Evolutionary conservation across 208 protist species (phyloP).

Genomic region (Porcisia hertigi): DNA sequence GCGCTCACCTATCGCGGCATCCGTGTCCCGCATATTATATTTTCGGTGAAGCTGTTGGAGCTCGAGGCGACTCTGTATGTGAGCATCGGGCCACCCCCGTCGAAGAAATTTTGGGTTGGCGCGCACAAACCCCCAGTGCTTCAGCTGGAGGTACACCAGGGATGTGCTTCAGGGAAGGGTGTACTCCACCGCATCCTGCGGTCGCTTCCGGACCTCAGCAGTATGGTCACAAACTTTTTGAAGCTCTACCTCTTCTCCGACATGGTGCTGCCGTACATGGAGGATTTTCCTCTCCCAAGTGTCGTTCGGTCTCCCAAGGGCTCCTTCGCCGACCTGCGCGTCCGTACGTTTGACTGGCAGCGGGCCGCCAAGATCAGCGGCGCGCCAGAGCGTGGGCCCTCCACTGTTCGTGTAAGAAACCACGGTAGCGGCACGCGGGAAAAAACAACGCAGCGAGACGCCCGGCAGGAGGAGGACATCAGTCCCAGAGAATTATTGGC

Average conservation of each 20-base stretch:
- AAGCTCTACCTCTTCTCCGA: conserved; percentile 74
- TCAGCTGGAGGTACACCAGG: conserved; percentile 61
- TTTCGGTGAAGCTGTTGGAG: conserved; percentile 67
- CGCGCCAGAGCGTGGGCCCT: conserved; percentile 4
- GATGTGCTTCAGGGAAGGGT: conserved; percentile 49
- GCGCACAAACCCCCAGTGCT: conserved; percentile 64
- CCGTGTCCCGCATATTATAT: conserved; percentile 73
- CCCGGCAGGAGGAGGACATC: neutral
- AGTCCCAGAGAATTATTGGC: no score
- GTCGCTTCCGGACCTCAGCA: conserved; percentile 72
- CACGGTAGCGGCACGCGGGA: no score
- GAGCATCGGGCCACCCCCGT: conserved; percentile 84
- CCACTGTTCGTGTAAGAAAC: neutral
- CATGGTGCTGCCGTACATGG: conserved; percentile 83
- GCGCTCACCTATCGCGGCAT: conserved; percentile 75
- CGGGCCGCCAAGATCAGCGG: conserved; percentile 51
- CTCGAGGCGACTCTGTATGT: conserved; percentile 62
- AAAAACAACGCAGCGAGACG: neutral
- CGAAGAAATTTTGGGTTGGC: conserved; percentile 86
- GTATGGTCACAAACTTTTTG: conserved; percentile 64
- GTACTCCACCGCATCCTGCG: conserved; percentile 78
- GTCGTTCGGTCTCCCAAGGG: conserved; percentile 55
- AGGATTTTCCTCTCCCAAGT: conserved; percentile 85
- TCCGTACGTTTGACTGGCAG: conserved; percentile 59
- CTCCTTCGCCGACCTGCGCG: conserved; percentile 32